Conservation (phyloP, 2,329 filamentous ascomycete species). For the Penicillium sp. region DNA sequence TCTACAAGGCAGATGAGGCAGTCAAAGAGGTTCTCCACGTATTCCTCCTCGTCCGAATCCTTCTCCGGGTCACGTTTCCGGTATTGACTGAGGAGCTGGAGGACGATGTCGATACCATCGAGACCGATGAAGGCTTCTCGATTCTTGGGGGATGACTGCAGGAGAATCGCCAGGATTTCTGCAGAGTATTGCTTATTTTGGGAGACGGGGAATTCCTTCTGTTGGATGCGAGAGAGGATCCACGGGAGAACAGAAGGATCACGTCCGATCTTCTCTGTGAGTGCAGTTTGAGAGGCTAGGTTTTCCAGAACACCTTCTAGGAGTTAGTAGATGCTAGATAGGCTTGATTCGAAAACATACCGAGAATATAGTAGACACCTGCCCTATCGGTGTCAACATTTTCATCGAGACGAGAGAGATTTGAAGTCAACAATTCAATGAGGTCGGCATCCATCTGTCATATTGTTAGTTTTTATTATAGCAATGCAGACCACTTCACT, state of each 20-base stretch:
- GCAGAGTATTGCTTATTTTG: constrained; percentile 97
- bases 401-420: constrained; percentile 80
- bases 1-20: constrained; percentile 80
- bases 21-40: constrained; percentile 92
- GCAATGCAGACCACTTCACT: constrained; percentile 1
- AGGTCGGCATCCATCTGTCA: constrained; percentile 47
- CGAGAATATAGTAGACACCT: constrained; percentile 84
- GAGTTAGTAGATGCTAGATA: constrained; percentile 16
- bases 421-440: constrained; percentile 51
- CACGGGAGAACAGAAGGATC: constrained; percentile 73
- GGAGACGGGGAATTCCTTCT: constrained; percentile 67
- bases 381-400: constrained; percentile 71
- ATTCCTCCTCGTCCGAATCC: constrained; percentile 89
- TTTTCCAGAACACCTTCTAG: constrained; percentile 74
- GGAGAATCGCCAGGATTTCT: constrained; percentile 85
- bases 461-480: constrained; percentile 19
- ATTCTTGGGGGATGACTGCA: constrained; percentile 74
- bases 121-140: constrained; percentile 64
- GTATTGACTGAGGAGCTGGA: constrained; percentile 84
- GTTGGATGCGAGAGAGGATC: constrained; percentile 75
- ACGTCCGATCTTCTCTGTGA: constrained; percentile 73
- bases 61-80: constrained; percentile 83
- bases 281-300: constrained; percentile 70
- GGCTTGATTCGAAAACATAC: constrained; percentile 31
- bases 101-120: constrained; percentile 76